These are phyloP conservation scores for Otatea glauca DNA, from an alignment of 176 grass and related monocot genomes.

Conservation along the genomic window DNA sequence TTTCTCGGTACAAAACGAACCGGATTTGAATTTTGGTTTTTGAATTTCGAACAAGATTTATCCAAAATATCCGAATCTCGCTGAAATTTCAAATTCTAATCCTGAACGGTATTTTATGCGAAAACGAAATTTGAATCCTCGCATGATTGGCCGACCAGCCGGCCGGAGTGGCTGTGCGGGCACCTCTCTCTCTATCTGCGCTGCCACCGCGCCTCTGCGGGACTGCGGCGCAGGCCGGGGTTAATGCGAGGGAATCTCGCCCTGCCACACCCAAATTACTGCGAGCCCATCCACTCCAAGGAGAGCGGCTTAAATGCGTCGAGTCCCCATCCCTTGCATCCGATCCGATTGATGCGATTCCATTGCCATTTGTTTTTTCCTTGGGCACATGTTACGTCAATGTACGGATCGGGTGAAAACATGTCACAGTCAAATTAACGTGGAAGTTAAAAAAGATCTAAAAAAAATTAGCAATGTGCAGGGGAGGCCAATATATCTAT, in stretches of 20 bases:
- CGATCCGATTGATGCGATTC: background rate
- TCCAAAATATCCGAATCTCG: too few species aligned
- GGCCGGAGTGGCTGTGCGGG: background rate
- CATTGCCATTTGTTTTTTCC: background rate
- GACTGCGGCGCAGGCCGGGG: background rate
- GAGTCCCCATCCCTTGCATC: background rate
- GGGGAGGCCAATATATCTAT: too few species aligned
- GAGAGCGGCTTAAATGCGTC: background rate
- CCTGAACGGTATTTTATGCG: too few species aligned
- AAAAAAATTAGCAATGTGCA: too few species aligned
- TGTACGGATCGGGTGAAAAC: background rate
- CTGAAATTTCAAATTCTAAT: too few species aligned
- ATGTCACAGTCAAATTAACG: background rate
- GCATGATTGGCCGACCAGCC: background rate
- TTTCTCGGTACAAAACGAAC: too few species aligned
- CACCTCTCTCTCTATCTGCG: background rate
- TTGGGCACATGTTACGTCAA: background rate
- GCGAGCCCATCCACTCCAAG: background rate
- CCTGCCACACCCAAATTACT: constrained; percentile 39
- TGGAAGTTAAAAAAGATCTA: too few species aligned
- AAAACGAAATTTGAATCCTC: too few species aligned
- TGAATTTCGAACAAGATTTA: too few species aligned
- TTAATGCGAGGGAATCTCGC: constrained; percentile 48
- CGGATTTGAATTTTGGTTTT: too few species aligned
- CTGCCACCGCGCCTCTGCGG: background rate